phyloP scores from a whole-genome alignment of 2,329 filamentous ascomycete genomes.

The Xylaria sp. region DNA sequence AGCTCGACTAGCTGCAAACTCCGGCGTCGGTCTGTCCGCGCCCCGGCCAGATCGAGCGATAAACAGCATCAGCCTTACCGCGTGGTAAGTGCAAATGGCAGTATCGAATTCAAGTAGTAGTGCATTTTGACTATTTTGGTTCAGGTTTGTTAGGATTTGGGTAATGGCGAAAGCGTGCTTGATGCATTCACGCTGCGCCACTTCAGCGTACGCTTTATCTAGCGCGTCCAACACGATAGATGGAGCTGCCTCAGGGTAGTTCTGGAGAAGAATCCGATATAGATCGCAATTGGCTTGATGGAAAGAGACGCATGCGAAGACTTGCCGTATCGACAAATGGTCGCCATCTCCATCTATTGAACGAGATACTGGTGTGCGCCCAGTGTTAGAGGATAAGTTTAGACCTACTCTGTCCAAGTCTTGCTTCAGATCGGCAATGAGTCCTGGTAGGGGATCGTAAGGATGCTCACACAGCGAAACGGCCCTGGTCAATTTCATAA shows the following conservation, averaged over 20 bases:
- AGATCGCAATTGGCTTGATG: constrained; percentile 34
- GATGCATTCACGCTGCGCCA: constrained; percentile 7
- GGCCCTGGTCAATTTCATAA: constrained; percentile 41
- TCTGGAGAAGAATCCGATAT: constrained; percentile 29
- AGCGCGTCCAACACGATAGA: constrained; percentile 34
- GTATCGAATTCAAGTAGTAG: constrained; percentile 41
- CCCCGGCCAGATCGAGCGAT: constrained; percentile 40
- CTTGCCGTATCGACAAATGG: constrained; percentile 9
- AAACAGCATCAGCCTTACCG: constrained; percentile 41
- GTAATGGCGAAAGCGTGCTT: not conserved
- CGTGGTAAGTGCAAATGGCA: constrained; percentile 43
- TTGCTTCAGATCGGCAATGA: constrained; percentile 40
- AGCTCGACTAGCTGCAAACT: constrained; percentile 45
- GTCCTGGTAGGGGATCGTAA: constrained; percentile 37
- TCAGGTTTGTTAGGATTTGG: constrained; percentile 26
- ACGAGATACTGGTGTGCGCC: not conserved
- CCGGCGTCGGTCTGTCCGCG: constrained; percentile 35
- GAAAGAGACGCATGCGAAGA: constrained; percentile 25
- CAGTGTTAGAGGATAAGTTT: not conserved
- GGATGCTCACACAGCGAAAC: constrained; percentile 42
- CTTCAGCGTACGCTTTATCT: constrained; percentile 3
- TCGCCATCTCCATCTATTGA: not conserved
- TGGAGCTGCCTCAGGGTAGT: constrained; percentile 33
- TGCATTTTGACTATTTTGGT: constrained; percentile 37
- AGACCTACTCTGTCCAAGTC: constrained; percentile 25